Conservation (phyloP, 1,284 basidiomycete genomes). For the Boletus hoseneyae region DNA sequence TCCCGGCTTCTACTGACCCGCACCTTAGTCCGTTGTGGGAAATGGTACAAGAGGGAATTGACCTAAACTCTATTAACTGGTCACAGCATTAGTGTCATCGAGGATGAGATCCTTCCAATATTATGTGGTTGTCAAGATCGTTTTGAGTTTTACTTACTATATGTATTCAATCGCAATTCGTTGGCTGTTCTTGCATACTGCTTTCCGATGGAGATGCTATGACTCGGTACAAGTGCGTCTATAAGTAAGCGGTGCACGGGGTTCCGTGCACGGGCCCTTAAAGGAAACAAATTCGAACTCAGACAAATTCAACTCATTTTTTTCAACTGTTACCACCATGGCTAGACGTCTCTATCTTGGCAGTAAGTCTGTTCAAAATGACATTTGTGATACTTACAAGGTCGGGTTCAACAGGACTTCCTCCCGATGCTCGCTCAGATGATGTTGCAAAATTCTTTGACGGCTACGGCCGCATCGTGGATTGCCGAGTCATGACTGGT, state of each 20-base stretch:
- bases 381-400: neutral
- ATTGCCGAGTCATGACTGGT: conserved; percentile 94
- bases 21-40: conserved; percentile 84
- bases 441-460: conserved; percentile 86
- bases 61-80: conserved; percentile 93
- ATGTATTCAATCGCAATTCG: conserved; percentile 7
- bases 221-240: too few species aligned
- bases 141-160: conserved; percentile 3
- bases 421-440: conserved; percentile 72
- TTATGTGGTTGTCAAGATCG: neutral
- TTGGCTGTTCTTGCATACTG: conserved; percentile 1
- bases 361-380: conserved; percentile 46
- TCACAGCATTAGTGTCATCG: conserved; percentile 52
- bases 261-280: conserved; percentile 37
- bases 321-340: conserved; percentile 56
- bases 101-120: neutral
- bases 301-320: conserved; percentile 29
- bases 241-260: conserved; percentile 12
- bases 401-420: conserved; percentile 54
- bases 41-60: conserved; percentile 98
- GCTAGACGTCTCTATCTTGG: conserved; percentile 81
- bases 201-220: conserved; percentile 1
- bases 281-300: conserved; percentile 38
- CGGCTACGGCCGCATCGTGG: conserved; percentile 80
- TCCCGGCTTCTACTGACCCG: conserved; percentile 11